Evolutionary conservation across 2,329 filamentous ascomycete species (phyloP).

Genomic region (Trichophyton mentagrophytes): DNA sequence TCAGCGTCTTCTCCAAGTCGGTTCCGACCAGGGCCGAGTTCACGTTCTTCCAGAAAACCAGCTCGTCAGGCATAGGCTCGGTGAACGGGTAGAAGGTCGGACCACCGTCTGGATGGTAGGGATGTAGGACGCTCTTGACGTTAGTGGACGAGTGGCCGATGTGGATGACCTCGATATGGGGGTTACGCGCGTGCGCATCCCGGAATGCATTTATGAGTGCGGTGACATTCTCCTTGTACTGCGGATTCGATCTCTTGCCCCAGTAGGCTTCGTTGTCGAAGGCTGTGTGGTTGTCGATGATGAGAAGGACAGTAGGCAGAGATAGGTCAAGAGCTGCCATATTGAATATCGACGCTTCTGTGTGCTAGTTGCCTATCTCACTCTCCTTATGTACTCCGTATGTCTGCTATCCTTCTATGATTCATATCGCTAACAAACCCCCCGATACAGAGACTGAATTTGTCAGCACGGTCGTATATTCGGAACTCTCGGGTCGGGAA

Average conservation of each 20-base stretch:
- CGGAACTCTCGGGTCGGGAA: no score
- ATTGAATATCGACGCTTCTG: not conserved
- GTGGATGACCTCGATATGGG: conserved; percentile 31
- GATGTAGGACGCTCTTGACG: conserved; percentile 27
- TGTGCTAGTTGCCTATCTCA: not conserved
- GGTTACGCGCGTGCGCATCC: conserved; percentile 12
- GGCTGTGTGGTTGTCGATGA: conserved; percentile 38
- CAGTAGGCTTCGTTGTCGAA: conserved; percentile 31
- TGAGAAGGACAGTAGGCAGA: conserved; percentile 31
- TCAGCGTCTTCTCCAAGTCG: conserved; percentile 28
- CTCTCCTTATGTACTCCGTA: not conserved
- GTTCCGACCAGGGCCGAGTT: conserved; percentile 39
- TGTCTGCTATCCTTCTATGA: not conserved
- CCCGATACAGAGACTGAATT: not conserved
- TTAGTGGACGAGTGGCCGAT: conserved; percentile 33
- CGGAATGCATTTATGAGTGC: conserved; percentile 28
- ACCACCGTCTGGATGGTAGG: conserved; percentile 19
- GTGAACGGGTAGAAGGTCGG: conserved; percentile 23
- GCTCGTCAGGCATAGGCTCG: conserved; percentile 23
- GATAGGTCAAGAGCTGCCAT: conserved; percentile 1
- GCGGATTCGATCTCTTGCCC: conserved; percentile 35
- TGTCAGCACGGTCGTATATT: not conserved
- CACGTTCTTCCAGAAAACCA: conserved; percentile 33
- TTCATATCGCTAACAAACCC: not conserved
- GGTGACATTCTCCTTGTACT: conserved; percentile 33